These are phyloP conservation scores for Volvox reticuliferus DNA, from an alignment of 139 green algal genomes.

Conservation along the genomic window DNA sequence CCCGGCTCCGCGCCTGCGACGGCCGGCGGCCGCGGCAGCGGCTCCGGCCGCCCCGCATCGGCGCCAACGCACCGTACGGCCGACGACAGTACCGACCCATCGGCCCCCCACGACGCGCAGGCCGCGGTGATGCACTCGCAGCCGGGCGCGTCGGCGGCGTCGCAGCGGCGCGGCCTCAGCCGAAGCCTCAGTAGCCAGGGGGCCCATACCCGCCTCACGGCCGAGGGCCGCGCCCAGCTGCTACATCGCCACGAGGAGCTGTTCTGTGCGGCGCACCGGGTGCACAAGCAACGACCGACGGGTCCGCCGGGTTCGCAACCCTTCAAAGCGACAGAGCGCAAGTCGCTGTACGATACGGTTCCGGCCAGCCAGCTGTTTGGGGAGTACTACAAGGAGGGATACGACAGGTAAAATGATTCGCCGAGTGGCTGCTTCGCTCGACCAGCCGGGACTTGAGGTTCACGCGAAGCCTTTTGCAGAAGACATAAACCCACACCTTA, in stretches of 20 bases:
- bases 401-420: slow-evolving; percentile 27
- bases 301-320: background rate
- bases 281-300: background rate
- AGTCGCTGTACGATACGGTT: background rate
- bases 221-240: background rate
- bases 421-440: no score
- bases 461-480: no score
- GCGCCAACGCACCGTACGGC: background rate
- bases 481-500: no score
- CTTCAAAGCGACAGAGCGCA: slow-evolving; percentile 12
- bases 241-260: slow-evolving; percentile 13
- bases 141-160: background rate
- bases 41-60: background rate
- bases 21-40: background rate
- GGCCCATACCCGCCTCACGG: background rate
- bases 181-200: background rate
- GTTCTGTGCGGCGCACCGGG: slow-evolving; percentile 21
- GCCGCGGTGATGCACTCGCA: background rate
- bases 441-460: no score
- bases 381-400: slow-evolving; percentile 28
- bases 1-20: background rate
- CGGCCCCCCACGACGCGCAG: slow-evolving; percentile 1
- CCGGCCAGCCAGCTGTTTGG: slow-evolving; percentile 11
- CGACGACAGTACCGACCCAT: background rate
- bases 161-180: background rate